Conservation (phyloP, 805 yeast genomes). For the Zygosaccharomyces pseudorouxii region DNA sequence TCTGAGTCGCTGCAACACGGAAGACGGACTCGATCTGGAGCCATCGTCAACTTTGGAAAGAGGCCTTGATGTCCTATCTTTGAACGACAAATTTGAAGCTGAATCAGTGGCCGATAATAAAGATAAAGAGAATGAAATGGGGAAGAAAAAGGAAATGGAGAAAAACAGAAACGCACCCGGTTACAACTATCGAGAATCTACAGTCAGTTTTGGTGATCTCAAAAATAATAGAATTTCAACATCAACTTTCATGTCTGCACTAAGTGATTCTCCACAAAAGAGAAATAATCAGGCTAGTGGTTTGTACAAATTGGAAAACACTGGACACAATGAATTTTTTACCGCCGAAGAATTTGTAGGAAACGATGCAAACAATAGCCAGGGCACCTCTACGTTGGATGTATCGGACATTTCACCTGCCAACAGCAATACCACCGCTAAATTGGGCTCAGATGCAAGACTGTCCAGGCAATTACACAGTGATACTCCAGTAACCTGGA, state of each 20-base stretch:
- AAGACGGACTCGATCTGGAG: slow-evolving; percentile 15
- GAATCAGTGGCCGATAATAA: not conserved
- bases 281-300: slow-evolving; percentile 24
- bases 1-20: not conserved
- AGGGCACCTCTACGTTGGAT: not conserved
- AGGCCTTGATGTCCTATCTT: slow-evolving; percentile 19
- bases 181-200: slow-evolving; percentile 1
- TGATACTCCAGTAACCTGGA: not conserved
- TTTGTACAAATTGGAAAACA: slow-evolving; percentile 26
- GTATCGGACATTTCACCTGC: not conserved
- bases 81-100: slow-evolving; percentile 8
- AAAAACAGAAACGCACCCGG: not conserved
- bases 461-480: not conserved
- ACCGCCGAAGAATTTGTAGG: slow-evolving; percentile 30
- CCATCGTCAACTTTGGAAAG: slow-evolving; percentile 21
- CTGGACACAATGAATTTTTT: slow-evolving; percentile 26
- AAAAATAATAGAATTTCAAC: slow-evolving; percentile 19
- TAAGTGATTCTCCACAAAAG: slow-evolving; percentile 27
- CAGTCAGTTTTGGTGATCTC: slow-evolving; percentile 1
- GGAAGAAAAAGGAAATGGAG: not conserved
- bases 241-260: slow-evolving; percentile 23
- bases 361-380: not conserved
- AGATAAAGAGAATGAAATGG: not conserved
- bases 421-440: not conserved
- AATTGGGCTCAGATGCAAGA: not conserved